These are phyloP conservation scores for Mrakia frigida DNA, from an alignment of 768 basidiomycete species.

Conservation along the genomic window DNA sequence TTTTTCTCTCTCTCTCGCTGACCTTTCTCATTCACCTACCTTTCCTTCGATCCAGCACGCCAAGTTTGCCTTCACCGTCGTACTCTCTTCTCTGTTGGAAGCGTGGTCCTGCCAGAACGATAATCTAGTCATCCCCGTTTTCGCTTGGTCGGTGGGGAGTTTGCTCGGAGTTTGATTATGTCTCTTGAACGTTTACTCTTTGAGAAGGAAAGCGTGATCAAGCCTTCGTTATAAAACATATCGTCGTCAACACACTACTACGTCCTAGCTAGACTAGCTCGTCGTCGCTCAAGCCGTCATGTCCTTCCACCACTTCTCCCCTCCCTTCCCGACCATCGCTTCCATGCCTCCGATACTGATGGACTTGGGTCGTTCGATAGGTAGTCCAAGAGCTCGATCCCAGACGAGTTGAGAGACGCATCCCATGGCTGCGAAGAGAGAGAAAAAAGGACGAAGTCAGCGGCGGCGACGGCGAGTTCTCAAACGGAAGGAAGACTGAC, in stretches of 20 bases:
- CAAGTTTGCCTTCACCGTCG: conserved; percentile 61
- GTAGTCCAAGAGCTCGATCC: conserved; percentile 63
- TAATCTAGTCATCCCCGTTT: conserved; percentile 92
- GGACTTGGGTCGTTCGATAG: conserved; percentile 84
- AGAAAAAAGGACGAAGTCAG: conserved; percentile 39
- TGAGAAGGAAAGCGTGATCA: too few species aligned
- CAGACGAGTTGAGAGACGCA: conserved; percentile 48
- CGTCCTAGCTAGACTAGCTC: background rate
- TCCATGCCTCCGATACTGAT: conserved; percentile 14
- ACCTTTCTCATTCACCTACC: background rate
- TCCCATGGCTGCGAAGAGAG: conserved; percentile 61
- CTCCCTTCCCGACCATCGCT: conserved; percentile 1
- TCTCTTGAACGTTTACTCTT: too few species aligned
- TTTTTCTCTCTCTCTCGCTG: background rate
- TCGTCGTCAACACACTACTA: too few species aligned
- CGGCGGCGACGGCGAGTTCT: background rate
- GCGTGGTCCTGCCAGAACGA: conserved; percentile 94
- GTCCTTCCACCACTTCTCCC: background rate
- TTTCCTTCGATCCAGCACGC: conserved; percentile 49
- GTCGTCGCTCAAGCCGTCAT: background rate
- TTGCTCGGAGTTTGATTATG: conserved; percentile 50
- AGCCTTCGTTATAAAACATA: too few species aligned
- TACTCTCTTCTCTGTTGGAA: conserved; percentile 70
- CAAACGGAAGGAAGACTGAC: conserved; percentile 33
- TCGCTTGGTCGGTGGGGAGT: conserved; percentile 83